phyloP scores from a whole-genome alignment of 2,329 filamentous ascomycete genomes.

The Epichloe sp. region DNA sequence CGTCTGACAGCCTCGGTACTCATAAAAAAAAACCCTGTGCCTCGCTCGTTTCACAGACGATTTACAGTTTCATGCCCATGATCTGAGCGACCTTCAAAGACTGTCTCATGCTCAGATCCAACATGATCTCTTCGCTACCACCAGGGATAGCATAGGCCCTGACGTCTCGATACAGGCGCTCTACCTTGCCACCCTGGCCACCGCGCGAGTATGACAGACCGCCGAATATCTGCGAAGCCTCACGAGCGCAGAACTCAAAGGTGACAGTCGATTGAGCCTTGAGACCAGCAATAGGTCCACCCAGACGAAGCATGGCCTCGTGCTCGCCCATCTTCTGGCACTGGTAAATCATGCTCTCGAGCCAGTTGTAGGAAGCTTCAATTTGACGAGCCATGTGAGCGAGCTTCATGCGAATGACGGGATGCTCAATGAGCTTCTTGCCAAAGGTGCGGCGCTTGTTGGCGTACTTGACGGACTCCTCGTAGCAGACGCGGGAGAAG shows the following conservation, averaged over 20 bases:
- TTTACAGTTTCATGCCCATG: conserved; percentile 88
- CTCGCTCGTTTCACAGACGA: neutral
- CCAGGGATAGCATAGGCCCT: conserved; percentile 93
- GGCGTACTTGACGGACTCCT: conserved; percentile 91
- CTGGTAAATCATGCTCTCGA: conserved; percentile 91
- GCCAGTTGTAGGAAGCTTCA: conserved; percentile 92
- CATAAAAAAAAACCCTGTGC: neutral
- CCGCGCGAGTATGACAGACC: conserved; percentile 85
- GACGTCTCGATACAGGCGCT: conserved; percentile 88
- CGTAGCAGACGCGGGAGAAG: conserved; percentile 93
- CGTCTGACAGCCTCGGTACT: neutral
- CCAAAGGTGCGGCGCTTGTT: conserved; percentile 96
- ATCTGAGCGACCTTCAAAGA: conserved; percentile 77
- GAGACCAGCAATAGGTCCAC: conserved; percentile 81
- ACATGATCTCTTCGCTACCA: conserved; percentile 96
- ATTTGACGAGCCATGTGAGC: conserved; percentile 98
- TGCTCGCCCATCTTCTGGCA: conserved; percentile 86
- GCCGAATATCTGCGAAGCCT: conserved; percentile 95
- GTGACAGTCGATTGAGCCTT: conserved; percentile 91
- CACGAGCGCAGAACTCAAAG: conserved; percentile 94
- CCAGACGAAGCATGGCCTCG: conserved; percentile 90
- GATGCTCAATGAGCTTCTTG: conserved; percentile 92
- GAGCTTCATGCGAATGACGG: conserved; percentile 93
- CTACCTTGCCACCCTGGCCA: conserved; percentile 89
- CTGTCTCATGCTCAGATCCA: conserved; percentile 90